These are phyloP conservation scores for Alternaria metachromatica DNA, from an alignment of 2,329 filamentous ascomycete genomes.

Conservation along the genomic window DNA sequence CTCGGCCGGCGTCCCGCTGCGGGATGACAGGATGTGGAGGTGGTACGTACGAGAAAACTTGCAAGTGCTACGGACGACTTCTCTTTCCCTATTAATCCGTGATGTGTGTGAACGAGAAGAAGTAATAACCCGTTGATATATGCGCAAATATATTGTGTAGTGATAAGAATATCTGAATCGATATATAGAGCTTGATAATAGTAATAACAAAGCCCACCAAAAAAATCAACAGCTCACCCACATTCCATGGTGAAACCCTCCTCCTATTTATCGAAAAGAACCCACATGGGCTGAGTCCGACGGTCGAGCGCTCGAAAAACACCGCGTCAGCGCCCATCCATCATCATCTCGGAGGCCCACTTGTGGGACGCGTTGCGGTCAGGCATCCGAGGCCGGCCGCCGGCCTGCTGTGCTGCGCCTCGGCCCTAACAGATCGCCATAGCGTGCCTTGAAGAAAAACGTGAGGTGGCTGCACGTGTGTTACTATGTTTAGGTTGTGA, in stretches of 20 bases:
- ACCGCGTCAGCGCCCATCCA: constrained; percentile 1
- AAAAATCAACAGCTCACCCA: background rate
- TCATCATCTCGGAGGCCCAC: constrained; percentile 5
- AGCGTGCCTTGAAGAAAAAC: background rate
- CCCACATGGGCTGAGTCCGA: background rate
- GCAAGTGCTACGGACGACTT: background rate
- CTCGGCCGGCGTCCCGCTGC: background rate
- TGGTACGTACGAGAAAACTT: background rate
- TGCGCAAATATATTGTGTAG: background rate
- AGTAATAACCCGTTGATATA: background rate
- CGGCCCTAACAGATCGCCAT: background rate
- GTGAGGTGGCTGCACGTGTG: background rate
- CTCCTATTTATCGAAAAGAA: constrained; percentile 1
- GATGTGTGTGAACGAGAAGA: background rate
- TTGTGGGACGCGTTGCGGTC: background rate
- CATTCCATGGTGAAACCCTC: background rate
- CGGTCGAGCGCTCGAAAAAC: background rate
- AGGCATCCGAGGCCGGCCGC: background rate
- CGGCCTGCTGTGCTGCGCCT: background rate
- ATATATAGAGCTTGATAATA: background rate
- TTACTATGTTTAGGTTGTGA: constrained; percentile 1
- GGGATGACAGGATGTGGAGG: background rate
- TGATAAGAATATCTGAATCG: background rate
- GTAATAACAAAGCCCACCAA: background rate
- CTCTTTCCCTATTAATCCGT: background rate